Evolutionary conservation across 2,329 filamentous ascomycete species (phyloP).

Genomic region (Fusarium veterinarium): DNA sequence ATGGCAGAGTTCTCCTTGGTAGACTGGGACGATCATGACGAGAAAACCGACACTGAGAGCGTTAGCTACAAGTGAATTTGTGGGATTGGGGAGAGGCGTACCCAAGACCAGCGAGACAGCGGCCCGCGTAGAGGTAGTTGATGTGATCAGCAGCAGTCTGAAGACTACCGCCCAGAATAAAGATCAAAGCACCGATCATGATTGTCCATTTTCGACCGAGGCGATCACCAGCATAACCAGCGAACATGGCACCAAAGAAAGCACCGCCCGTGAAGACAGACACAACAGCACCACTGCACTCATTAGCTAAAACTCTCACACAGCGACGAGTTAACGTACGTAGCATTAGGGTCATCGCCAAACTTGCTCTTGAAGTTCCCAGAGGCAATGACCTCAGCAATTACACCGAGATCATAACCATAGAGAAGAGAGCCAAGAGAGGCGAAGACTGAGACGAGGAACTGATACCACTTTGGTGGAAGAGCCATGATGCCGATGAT

Average conservation of each 20-base stretch:
- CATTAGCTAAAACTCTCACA: neutral
- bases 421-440: conserved; percentile 23
- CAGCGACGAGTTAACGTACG: neutral
- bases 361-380: conserved; percentile 18
- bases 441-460: conserved; percentile 53
- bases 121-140: conserved; percentile 74
- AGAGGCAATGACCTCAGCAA: conserved; percentile 28
- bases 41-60: conserved; percentile 35
- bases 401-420: conserved; percentile 31
- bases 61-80: neutral
- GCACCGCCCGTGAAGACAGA: conserved; percentile 81
- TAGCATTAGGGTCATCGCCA: conserved; percentile 14
- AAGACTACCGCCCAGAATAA: conserved; percentile 76
- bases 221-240: conserved; percentile 71
- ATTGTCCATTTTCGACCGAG: conserved; percentile 79
- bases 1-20: conserved; percentile 82
- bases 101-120: conserved; percentile 73
- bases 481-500: conserved; percentile 51
- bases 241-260: conserved; percentile 75
- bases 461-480: conserved; percentile 60
- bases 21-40: conserved; percentile 62
- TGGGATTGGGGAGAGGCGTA: neutral
- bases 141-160: conserved; percentile 74
- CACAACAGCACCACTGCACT: conserved; percentile 54
- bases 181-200: conserved; percentile 74